phyloP scores from a whole-genome alignment of 805 yeast species.

The Starmerella sirachaensis region DNA sequence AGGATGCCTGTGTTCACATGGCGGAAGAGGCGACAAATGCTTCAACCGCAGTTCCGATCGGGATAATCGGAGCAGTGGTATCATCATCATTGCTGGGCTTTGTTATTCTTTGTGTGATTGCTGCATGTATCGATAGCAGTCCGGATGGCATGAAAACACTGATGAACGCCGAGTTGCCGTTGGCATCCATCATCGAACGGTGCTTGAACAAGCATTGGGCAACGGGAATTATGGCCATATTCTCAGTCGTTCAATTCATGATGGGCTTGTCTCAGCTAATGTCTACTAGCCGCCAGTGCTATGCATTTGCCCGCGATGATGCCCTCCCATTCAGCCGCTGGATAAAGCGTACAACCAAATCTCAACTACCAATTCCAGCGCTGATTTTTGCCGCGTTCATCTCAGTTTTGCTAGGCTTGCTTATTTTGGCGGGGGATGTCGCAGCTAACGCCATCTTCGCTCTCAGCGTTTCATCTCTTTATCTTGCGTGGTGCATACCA shows the following conservation, averaged over 20 bases:
- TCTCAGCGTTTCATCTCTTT: slow-evolving; percentile 49
- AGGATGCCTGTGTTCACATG: slow-evolving; percentile 62
- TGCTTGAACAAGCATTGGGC: slow-evolving; percentile 57
- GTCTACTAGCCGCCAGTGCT: slow-evolving; percentile 58
- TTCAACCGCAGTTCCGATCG: slow-evolving; percentile 49
- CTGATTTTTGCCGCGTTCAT: slow-evolving; percentile 42
- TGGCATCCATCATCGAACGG: slow-evolving; percentile 54
- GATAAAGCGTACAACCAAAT: slow-evolving; percentile 45
- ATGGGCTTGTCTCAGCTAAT: slow-evolving; percentile 54
- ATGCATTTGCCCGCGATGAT: slow-evolving; percentile 69
- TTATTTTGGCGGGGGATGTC: slow-evolving; percentile 45
- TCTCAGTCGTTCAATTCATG: slow-evolving; percentile 48
- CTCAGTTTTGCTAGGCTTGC: slow-evolving; percentile 42
- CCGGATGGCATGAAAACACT: slow-evolving; percentile 35
- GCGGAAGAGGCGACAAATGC: slow-evolving; percentile 60
- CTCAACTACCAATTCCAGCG: slow-evolving; percentile 57
- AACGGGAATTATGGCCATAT: slow-evolving; percentile 46
- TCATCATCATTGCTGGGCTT: slow-evolving; percentile 51
- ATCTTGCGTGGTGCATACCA: slow-evolving; percentile 53
- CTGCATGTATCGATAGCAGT: slow-evolving; percentile 36
- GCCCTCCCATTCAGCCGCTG: slow-evolving; percentile 52
- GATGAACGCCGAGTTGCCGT: slow-evolving; percentile 44
- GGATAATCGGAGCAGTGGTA: slow-evolving; percentile 48
- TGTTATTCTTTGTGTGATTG: slow-evolving; percentile 40
- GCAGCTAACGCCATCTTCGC: slow-evolving; percentile 63